Evolutionary conservation across 129 eudicot genomes (phyloP), one percentile per base, ranked within the genome.

Genomic region (Flaveria trinervia): DNA sequence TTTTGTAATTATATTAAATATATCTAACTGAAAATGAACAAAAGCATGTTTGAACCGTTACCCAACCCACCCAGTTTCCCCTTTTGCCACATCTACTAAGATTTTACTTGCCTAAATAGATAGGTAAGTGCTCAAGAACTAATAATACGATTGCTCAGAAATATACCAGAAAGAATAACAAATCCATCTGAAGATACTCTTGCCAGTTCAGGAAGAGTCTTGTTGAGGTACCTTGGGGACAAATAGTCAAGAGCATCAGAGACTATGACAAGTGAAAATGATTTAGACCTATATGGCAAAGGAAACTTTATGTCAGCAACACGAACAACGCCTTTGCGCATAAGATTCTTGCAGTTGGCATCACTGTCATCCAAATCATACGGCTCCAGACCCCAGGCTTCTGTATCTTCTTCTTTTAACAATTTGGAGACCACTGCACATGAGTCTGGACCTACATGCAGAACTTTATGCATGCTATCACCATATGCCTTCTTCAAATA

Each of bases 311-410:
- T 86, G 85, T 92, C 98, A 48, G 96, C 94, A 20, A 90, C 89
- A 33, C 98, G 96, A 49, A 93, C 92, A 75, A 90, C 23, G 66
- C 97, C 98, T 80, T 87, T 90, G 54, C 83, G 87, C 26, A 90
- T 84, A 65, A 93, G 98, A 71, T 79, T 87, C 74, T 77, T 87
- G 89, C 98, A 93, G 78, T 72, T 82, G 55, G 60, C 84, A 88
- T 93, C 98, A 76, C 83, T 82, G 59, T 93, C 98, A 64, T 92
- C 98, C 20, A 92, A 83, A 60, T 92, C 98, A 85, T 89, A 92
- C 3, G 98, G 98, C 61, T 92, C 98, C 43, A 92, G 77, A 64
- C 98, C 98, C 98, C 98, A 92, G 11, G 96, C 96, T 83, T 88
- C 98, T 2, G 92, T 88, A 81, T 86, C 95, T 71, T 93, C 96